A percentile compares a stretch with the other conserved stretches of the same genome.
phyloP scores from a whole-genome alignment of 75 land plant genomes.

The Ceratopteris richardii region DNA sequence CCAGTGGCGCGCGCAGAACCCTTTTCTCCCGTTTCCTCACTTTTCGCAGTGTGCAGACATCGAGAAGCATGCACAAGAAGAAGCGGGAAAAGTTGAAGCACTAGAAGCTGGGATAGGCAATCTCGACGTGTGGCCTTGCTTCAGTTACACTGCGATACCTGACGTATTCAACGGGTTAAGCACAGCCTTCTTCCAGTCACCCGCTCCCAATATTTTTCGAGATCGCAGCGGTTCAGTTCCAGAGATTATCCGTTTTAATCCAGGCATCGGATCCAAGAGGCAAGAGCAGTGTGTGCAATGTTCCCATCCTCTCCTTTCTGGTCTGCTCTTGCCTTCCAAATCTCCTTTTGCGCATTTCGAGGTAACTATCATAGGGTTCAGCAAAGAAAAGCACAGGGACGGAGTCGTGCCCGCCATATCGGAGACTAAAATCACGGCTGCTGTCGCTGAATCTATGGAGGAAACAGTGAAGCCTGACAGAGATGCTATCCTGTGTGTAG shows the following conservation, averaged over 20 bases:
- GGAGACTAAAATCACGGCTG: background rate
- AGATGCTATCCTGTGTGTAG: too few relatives aligned
- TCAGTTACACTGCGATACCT: conserved; percentile 8
- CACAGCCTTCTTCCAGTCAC: conserved; percentile 16
- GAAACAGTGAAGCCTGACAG: too few relatives aligned
- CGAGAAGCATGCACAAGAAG: too few relatives aligned
- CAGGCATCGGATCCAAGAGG: background rate
- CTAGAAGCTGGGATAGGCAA: background rate
- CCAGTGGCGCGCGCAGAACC: conserved; percentile 17
- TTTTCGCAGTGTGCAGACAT: too few relatives aligned
- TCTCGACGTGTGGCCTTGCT: conserved; percentile 1
- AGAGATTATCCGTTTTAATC: conserved; percentile 11
- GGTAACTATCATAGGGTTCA: background rate
- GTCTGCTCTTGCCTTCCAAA: too few relatives aligned
- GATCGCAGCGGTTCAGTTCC: background rate
- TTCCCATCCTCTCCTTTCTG: conserved; percentile 8
- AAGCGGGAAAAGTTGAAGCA: background rate
- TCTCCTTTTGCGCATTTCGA: background rate
- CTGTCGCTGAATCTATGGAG: too few relatives aligned
- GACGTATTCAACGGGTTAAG: conserved; percentile 14
- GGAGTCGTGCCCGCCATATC: too few relatives aligned
- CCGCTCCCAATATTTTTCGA: conserved; percentile 6
- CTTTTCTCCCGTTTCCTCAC: background rate
- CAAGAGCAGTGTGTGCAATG: conserved; percentile 12
- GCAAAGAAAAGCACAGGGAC: background rate